phyloP scores from a whole-genome alignment of 1,284 basidiomycete species.

The Coriolopsis trogii region DNA sequence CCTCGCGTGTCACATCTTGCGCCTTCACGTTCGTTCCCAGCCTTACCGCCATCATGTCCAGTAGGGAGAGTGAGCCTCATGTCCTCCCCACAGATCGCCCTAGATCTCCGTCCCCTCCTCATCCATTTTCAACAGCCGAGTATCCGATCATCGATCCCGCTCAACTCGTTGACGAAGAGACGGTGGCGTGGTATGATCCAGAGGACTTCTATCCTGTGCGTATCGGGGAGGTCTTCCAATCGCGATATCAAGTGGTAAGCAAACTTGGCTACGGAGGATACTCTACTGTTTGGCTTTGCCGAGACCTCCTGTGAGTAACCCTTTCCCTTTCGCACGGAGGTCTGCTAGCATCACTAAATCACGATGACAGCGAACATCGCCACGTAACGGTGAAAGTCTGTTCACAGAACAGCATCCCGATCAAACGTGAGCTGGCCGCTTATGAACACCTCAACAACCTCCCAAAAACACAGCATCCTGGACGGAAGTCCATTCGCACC shows the following conservation, averaged over 20 bases:
- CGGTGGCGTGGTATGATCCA: constrained; percentile 1
- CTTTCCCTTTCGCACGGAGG: neutral
- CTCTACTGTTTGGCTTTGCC: constrained; percentile 33
- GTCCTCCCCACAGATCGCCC: neutral
- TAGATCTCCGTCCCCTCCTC: constrained; percentile 3
- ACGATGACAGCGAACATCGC: neutral
- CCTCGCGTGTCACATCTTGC: too few relatives aligned
- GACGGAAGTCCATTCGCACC: constrained; percentile 9
- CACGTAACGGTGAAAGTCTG: constrained; percentile 8
- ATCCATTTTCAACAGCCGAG: neutral
- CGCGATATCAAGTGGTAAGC: constrained; percentile 30
- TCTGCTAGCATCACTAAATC: neutral
- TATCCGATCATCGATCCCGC: neutral
- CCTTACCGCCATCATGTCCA: too few relatives aligned
- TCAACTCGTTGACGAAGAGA: constrained; percentile 3
- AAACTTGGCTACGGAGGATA: constrained; percentile 35
- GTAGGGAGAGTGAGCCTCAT: too few relatives aligned
- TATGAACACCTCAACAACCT: constrained; percentile 1
- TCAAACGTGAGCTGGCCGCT: constrained; percentile 3
- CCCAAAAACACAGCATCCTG: neutral
- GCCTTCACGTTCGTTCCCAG: too few relatives aligned
- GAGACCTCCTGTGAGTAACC: constrained; percentile 25
- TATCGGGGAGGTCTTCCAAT: constrained; percentile 24
- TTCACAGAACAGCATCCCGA: neutral
- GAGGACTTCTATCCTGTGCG: constrained; percentile 6